Evolutionary conservation across 2,329 filamentous ascomycete genomes (phyloP), one percentile per base, ranked within the genome.

Genomic region (Ceratocystis eucalypticola): DNA sequence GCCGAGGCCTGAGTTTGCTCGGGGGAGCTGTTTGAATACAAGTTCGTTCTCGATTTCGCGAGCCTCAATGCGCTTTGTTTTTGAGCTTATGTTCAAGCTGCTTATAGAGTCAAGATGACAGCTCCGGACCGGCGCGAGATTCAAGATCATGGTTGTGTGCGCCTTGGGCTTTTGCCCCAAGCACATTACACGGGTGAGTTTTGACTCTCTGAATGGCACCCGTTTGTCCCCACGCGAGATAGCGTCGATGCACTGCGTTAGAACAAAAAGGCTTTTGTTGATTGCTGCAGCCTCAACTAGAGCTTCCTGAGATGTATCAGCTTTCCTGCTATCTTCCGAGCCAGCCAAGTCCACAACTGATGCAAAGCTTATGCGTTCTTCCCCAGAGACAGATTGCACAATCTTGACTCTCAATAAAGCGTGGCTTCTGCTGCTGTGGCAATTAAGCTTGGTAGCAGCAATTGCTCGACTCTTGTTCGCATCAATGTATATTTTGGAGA

Each of bases 31-130:
- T 73, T 89, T 91, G 78, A 90, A 95, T 50, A 96, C 87, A 3
- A 95, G 88, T 73, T 96, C 91, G 72, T 97, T 97, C 75, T 97
- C 93, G 67, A 96, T 89, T 75, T 97, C 94, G 63, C 91, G 87
- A 10, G 96, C 88, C 75, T 97, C 93, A 71, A 97, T 96, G 72
- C 95, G 91, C 79, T 96, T 96, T 28, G 93, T 95, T 10, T 93
- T 84, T 64, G 94, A 96, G 72, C 92, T 94, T 72, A 97, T 94
- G 73, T 96, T 96, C 65, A 97, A 79, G 69, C 92, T 96, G 76
- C 90, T 96, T 5, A 96, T 80, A 0, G 93, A 96, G 74, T 97
- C 93, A 48, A 96, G 82, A 72, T 97, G 93, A 73, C 96, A 97
- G 71, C 89, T 91, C 69, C 89, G 85, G n/a, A 95, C 82, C 0